Conservation (phyloP, 106 monocot genomes). For the Vanilla planifolia region DNA sequence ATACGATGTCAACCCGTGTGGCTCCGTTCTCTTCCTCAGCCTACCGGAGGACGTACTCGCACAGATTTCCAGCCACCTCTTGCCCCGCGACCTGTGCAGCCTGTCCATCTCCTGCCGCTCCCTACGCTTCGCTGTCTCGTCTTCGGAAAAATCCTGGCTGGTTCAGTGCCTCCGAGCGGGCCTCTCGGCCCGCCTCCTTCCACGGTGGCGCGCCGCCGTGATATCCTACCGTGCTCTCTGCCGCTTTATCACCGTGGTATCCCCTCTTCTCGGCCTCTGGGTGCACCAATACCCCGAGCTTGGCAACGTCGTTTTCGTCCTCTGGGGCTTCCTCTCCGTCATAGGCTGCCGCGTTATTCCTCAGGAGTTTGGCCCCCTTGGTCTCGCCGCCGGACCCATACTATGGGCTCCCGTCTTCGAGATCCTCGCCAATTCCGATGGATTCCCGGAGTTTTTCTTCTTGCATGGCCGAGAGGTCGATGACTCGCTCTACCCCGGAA, state of each 20-base stretch:
- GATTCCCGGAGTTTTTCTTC: slow-evolving; percentile 36
- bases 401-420: slow-evolving; percentile 80
- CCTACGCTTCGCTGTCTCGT: slow-evolving; percentile 33
- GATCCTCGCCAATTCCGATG: slow-evolving; percentile 33
- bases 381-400: slow-evolving; percentile 31
- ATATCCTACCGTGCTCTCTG: slow-evolving; percentile 44
- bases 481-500: slow-evolving; percentile 40
- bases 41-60: slow-evolving; percentile 69
- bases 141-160: slow-evolving; percentile 54
- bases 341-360: slow-evolving; percentile 64
- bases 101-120: slow-evolving; percentile 49
- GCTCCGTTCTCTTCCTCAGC: slow-evolving; percentile 36
- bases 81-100: slow-evolving; percentile 48
- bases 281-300: slow-evolving; percentile 95
- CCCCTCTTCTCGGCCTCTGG: slow-evolving; percentile 66
- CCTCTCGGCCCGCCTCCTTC: slow-evolving; percentile 33
- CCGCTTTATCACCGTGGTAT: slow-evolving; percentile 54
- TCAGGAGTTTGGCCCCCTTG: slow-evolving; percentile 44
- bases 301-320: slow-evolving; percentile 62
- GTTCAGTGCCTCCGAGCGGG: slow-evolving; percentile 30
- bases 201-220: slow-evolving; percentile 24
- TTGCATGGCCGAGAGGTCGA: slow-evolving; percentile 38
- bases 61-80: slow-evolving; percentile 44
- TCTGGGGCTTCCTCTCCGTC: slow-evolving; percentile 55
- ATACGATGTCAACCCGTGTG: slow-evolving; percentile 4